Evolutionary conservation across 257 asterid genomes (phyloP), one percentile per base, ranked within the genome.

Genomic region (Fraxinus cuspidata): DNA sequence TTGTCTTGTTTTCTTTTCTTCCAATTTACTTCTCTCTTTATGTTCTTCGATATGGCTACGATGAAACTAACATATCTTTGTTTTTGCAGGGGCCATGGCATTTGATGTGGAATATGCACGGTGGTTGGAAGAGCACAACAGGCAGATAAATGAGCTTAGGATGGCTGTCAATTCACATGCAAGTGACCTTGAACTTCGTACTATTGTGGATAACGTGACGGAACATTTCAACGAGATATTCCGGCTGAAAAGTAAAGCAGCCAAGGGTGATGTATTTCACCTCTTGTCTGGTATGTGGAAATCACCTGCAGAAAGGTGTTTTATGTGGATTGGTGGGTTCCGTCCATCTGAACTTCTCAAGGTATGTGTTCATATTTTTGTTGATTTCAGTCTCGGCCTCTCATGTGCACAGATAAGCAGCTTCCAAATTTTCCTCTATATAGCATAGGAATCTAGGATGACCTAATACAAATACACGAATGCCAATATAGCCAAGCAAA

Each of bases 201-300:
- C 70, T 1, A 34, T 79, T 2, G 88, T 87, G 4, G 86, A 75
- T 11, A 73, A 37, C 27, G 97, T 87, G 79, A 83, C 90, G 4
- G 74, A 88, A 2, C 96, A 93, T 74, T 95, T 83, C 76, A 84
- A 91, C 27, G 91, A 90, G 51, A 83, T 95, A 75, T 95, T 93
- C 87, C 88, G 86, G 90, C 88, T 93, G 86, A 93, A 95, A 88
- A 89, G 89, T n/a, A 90, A 85, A 35, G 97, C 98, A 72, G 96
- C 98, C 49, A 95, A 95, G 84, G 91, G 84, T 1, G 99, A 95
- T 32, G 98, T 87, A 1, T 95, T 95, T 87, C 99, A 95, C 92
- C 88, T 95, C 85, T 89, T 95, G 84, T 93, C 98, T 0, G 99
- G 99, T 78, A 95, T 95, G 97, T 95, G 99, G 99, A 95, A 95